A percentile compares a stretch with the other conserved stretches of the same genome.
These are phyloP conservation scores for Cocos nucifera DNA, from an alignment of 176 grass and related monocot species.

Conservation along the genomic window DNA sequence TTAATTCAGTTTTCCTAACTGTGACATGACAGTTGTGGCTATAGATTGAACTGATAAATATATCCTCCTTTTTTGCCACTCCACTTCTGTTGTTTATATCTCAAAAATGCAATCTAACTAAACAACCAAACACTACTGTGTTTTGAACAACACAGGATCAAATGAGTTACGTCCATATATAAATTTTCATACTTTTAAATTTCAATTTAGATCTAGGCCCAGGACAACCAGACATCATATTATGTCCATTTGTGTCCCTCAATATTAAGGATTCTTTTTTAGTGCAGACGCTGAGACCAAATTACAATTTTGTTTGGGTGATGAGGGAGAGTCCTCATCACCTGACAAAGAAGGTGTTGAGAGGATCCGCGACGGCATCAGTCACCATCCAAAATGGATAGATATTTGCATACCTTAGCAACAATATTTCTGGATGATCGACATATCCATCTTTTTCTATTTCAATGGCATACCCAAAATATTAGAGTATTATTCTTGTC, in stretches of 20 bases:
- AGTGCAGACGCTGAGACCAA: neutral
- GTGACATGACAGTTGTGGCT: too few species aligned
- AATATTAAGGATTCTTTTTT: neutral
- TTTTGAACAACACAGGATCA: too few species aligned
- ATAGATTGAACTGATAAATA: too few species aligned
- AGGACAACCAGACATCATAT: neutral
- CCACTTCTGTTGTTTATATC: too few species aligned
- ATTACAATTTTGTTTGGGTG: neutral
- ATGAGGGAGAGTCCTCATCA: conserved; percentile 4
- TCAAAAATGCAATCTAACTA: too few species aligned
- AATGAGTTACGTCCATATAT: too few species aligned
- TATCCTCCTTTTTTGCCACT: too few species aligned
- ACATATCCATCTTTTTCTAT: conserved; percentile 31
- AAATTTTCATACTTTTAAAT: too few species aligned
- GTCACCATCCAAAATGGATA: conserved; percentile 46
- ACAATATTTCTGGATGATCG: conserved; percentile 36
- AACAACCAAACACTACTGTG: too few species aligned
- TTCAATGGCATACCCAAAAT: conserved; percentile 2
- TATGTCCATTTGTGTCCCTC: neutral
- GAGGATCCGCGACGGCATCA: conserved; percentile 41
- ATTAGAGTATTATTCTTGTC: too few species aligned
- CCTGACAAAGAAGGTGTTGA: conserved; percentile 26
- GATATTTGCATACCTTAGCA: conserved; percentile 53
- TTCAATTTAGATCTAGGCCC: too few species aligned
- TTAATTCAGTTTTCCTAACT: too few species aligned